These are phyloP conservation scores for Breynia disticha DNA, from an alignment of 441 rosid genomes.

Conservation along the genomic window DNA sequence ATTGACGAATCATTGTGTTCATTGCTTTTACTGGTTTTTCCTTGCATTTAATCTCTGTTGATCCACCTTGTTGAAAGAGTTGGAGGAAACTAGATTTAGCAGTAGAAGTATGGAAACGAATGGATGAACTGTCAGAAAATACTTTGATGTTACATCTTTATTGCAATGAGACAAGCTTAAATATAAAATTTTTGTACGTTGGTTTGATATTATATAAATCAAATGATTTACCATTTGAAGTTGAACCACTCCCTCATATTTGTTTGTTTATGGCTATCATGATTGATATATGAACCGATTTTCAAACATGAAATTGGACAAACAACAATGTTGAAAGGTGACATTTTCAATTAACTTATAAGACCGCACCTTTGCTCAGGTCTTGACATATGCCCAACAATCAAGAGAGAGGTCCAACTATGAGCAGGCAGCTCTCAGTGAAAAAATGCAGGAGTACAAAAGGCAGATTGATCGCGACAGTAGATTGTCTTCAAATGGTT, in stretches of 20 bases:
- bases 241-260: too few species aligned
- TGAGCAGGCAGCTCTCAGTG: constrained; percentile 92
- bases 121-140: too few species aligned
- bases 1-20: constrained; percentile 1
- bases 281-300: too few species aligned
- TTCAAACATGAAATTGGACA: neutral
- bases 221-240: too few species aligned
- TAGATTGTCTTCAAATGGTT: constrained; percentile 75
- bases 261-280: too few species aligned
- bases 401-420: constrained; percentile 95
- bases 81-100: neutral
- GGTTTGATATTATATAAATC: too few species aligned
- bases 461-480: constrained; percentile 97
- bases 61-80: neutral
- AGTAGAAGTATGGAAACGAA: neutral
- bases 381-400: constrained; percentile 91
- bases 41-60: neutral
- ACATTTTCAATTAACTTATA: neutral
- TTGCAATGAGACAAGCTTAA: too few species aligned
- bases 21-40: constrained; percentile 10
- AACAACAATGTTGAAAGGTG: neutral
- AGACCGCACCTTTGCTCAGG: constrained; percentile 28
- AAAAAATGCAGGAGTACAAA: constrained; percentile 95
- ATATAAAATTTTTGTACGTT: too few species aligned
- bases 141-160: too few species aligned